These are phyloP conservation scores for Roridomyces roridus DNA, from an alignment of 768 basidiomycete species.

Conservation along the genomic window DNA sequence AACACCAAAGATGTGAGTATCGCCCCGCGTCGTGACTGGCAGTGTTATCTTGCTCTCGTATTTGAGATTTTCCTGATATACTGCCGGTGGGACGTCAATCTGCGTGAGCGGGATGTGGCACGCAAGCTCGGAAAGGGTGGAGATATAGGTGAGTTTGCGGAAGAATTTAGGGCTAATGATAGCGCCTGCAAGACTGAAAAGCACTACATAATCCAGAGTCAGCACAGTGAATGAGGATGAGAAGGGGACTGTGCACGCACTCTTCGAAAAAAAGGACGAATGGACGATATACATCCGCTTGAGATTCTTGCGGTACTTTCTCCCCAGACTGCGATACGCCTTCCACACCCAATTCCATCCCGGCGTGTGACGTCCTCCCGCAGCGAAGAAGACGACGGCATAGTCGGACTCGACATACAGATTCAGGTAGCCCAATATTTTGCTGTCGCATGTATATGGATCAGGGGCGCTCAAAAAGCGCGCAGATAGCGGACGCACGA, in stretches of 20 bases:
- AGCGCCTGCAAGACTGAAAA: constrained; percentile 87
- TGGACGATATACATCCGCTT: constrained; percentile 90
- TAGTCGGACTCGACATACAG: constrained; percentile 91
- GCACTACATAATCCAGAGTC: constrained; percentile 53
- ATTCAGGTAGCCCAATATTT: constrained; percentile 79
- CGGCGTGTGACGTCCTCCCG: constrained; percentile 75
- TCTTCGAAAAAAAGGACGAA: constrained; percentile 88
- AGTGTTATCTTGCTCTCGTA: constrained; percentile 73
- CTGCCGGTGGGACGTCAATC: constrained; percentile 83
- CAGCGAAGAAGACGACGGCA: constrained; percentile 86
- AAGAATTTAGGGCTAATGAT: constrained; percentile 94
- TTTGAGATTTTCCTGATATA: constrained; percentile 87
- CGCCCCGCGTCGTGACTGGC: constrained; percentile 59
- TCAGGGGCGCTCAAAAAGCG: constrained; percentile 18
- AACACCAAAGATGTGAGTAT: constrained; percentile 74
- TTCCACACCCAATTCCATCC: constrained; percentile 94
- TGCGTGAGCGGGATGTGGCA: constrained; percentile 82
- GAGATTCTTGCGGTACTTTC: constrained; percentile 88
- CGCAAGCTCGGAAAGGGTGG: constrained; percentile 81
- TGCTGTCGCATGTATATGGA: constrained; percentile 46
- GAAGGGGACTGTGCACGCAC: constrained; percentile 44
- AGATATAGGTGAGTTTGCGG: constrained; percentile 78
- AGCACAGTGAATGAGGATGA: background rate
- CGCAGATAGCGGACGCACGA: constrained; percentile 53
- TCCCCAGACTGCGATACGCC: constrained; percentile 78